Evolutionary conservation across 306 rosid species (phyloP), one percentile per base, ranked within the genome.

Genomic region (Adenanthera pavonina): DNA sequence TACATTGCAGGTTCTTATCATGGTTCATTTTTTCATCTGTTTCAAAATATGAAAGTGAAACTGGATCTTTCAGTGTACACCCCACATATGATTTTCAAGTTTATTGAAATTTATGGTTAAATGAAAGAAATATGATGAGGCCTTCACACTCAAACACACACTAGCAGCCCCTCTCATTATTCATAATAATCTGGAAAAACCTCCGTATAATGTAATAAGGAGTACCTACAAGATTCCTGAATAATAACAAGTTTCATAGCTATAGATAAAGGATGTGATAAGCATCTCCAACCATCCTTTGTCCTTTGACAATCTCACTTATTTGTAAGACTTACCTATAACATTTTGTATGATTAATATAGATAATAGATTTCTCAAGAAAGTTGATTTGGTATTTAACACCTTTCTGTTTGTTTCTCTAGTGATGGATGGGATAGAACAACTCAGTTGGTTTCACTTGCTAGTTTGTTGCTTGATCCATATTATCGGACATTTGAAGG

Each of bases 341-440:
- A 7, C 72, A 66, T 4, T 66, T 20, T 2, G 3, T 35, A 8
- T 57, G 30, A 25, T 25, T 25, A 25, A 25, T 16, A 40, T 67
- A 20, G 40, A 20, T n/a, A 15, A 12, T 8, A 16, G 19, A n/a
- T 40, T 41, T 67, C 33, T 67, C 5, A 44, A 74, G 44, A 14
- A 53, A 61, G 49, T 78, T 30, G 25, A 66, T 80, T 56, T 52
- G 30, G 36, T 81, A 53, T 79, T 66, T 78, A 47, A 49, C 68
- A 30, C 44, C 77, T 70, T 49, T 52, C 10, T 43, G 52, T 78
- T 72, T 52, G 85, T 82, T 69, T 80, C 47, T 83, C 78, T 73
- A 95, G 99, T 89, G 99, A 93, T 83, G 99, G 99, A 56, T 95
- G 99, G 99, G 99, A 95, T 86, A 91, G 99, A 86, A 93, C 99